Evolutionary conservation across 495 filamentous ascomycete species (phyloP).

Genomic region (Collariella sp.): DNA sequence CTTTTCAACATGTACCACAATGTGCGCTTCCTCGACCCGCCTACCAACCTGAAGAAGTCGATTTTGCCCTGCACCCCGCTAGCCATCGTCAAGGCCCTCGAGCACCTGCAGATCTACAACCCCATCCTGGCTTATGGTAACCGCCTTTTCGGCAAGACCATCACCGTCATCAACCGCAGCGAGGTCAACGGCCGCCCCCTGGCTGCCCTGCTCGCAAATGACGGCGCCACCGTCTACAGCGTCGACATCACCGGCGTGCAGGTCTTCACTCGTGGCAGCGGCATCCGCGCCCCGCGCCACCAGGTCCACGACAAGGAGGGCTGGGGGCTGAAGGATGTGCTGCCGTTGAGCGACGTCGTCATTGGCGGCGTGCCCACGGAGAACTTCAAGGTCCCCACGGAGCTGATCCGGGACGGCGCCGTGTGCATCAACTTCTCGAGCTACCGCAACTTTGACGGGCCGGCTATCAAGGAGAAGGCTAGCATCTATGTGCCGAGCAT

Average conservation of each 20-base stretch:
- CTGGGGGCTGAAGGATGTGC: slow-evolving; percentile 66
- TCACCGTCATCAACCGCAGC: slow-evolving; percentile 89
- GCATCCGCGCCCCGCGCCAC: slow-evolving; percentile 71
- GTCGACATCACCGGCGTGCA: slow-evolving; percentile 92
- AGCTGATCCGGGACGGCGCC: slow-evolving; percentile 74
- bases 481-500: slow-evolving; percentile 96
- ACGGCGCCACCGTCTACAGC: slow-evolving; percentile 89
- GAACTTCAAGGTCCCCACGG: slow-evolving; percentile 76
- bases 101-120: slow-evolving; percentile 93
- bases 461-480: slow-evolving; percentile 82
- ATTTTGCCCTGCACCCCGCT: slow-evolving; percentile 93
- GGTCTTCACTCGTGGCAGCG: slow-evolving; percentile 78
- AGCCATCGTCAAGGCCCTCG: slow-evolving; percentile 91
- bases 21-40: slow-evolving; percentile 79
- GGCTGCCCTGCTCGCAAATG: slow-evolving; percentile 91
- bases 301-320: slow-evolving; percentile 73
- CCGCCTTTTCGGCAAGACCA: slow-evolving; percentile 78
- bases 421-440: slow-evolving; percentile 98
- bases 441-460: slow-evolving; percentile 81
- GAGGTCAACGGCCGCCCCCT: slow-evolving; percentile 93
- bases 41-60: slow-evolving; percentile 68
- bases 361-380: slow-evolving; percentile 87
- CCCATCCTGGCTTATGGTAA: slow-evolving; percentile 91
- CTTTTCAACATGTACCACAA: slow-evolving; percentile 99
- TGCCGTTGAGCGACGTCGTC: slow-evolving; percentile 84